Evolutionary conservation across 2,329 filamentous ascomycete species (phyloP).

Genomic region (Hysterium pulicare): DNA sequence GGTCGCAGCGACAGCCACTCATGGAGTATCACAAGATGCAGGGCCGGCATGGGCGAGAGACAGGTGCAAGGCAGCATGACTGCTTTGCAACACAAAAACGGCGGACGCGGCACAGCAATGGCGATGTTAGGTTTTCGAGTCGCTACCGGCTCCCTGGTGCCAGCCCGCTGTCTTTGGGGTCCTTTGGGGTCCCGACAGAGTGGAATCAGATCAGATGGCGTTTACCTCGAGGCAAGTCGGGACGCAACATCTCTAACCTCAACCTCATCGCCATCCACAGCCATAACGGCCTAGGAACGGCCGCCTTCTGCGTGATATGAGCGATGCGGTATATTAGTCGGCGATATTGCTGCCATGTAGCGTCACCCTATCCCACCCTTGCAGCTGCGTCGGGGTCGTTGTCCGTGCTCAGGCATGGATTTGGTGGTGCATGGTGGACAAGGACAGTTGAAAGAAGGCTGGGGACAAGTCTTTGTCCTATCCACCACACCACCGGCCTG

Average conservation of each 20-base stretch:
- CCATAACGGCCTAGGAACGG: not conserved
- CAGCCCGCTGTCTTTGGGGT: not conserved
- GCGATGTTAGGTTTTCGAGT: not conserved
- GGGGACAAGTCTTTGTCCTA: not conserved
- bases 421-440: not conserved
- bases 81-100: not conserved
- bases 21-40: no score
- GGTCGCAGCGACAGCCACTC: no score
- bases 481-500: not conserved
- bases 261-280: no score
- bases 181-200: not conserved
- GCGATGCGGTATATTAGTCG: not conserved
- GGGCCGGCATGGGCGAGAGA: not conserved
- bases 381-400: constrained; percentile 1
- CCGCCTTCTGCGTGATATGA: not conserved
- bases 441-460: not conserved
- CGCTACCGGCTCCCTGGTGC: not conserved
- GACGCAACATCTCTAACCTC: no score
- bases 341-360: constrained; percentile 1
- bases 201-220: not conserved
- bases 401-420: not conserved
- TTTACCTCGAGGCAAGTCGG: no score
- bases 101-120: not conserved
- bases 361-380: not conserved
- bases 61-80: not conserved